Base-by-base conservation (phyloP, 805 yeast species). In the Metschnikowia chrysomelidarum region DNA sequence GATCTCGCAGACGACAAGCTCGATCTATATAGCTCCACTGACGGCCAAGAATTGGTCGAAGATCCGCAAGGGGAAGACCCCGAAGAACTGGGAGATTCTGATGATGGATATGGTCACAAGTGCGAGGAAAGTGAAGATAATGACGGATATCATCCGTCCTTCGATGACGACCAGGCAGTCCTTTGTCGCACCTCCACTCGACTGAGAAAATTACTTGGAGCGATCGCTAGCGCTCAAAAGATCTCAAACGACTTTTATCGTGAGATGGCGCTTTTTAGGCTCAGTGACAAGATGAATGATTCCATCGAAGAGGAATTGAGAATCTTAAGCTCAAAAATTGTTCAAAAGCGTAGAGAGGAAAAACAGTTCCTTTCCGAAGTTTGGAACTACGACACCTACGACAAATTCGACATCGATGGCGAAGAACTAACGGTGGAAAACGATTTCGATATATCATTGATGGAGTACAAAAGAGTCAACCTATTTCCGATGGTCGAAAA, bases 401-500 rank as follows among this genome's bases (percentile, higher is more conserved):
- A 55, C 9, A 57, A 64, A 22, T 66, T 69, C 41, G 66, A 66
- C 34, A 55, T 68, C 30, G 73, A 70, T 41, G 60, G 53, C 10
- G 51, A 45, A 16, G 53, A 46, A 23, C 21, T 30, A 32, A 36
- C 24, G 9, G 37, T 23, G 3, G 49, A 44, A 10, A 30, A 28
- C 19, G 47, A 75, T 45, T 60, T 53, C 24, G 73, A 67, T 36
- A 63, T 61, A 29, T 61, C 71, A 2, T 56, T 67, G 28, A 60
- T 67, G 18, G 75, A 76, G 16, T 71, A 67, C 43, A 68, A 70
- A 36, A 60, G 62, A 35, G 62, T 80, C 19, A 87, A 91, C 56
- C 63, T 91, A 18, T 91, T 93, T 63, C 96, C 95, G 7, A 62
- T 91, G 47, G 97, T 91, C 24, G 98, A 91, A 59, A 80, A 85